phyloP scores from a whole-genome alignment of 345 rosid genomes.

The Hevea brasiliensis region DNA sequence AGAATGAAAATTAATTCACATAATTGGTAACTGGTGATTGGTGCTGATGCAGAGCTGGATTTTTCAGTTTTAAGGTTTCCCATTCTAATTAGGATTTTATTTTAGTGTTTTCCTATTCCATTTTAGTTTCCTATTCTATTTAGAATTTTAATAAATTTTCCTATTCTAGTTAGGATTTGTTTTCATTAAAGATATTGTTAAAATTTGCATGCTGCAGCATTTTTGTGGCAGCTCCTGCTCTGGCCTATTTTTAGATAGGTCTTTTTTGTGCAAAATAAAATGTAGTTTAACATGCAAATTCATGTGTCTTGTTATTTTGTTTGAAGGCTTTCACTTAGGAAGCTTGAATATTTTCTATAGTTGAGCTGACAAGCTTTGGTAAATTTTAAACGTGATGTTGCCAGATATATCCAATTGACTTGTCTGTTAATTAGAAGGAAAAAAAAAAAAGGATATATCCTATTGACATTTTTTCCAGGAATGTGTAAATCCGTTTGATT shows the following conservation, averaged over 20 bases:
- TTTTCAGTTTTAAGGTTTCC: too few relatives aligned
- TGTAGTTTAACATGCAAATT: neutral
- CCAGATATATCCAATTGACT: neutral
- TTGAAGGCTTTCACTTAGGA: neutral
- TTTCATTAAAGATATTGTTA: too few relatives aligned
- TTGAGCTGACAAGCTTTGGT: neutral
- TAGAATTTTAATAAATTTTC: too few relatives aligned
- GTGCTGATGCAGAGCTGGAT: too few relatives aligned
- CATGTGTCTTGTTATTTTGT: neutral
- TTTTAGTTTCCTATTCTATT: too few relatives aligned
- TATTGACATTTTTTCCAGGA: conserved; percentile 46
- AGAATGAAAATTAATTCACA: too few relatives aligned
- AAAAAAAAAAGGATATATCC: neutral
- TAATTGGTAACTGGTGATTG: too few relatives aligned
- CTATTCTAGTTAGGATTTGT: too few relatives aligned
- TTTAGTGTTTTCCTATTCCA: too few relatives aligned
- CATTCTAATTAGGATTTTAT: too few relatives aligned
- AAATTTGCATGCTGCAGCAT: neutral
- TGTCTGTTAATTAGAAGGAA: neutral
- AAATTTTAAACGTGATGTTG: neutral
- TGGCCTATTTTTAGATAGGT: neutral
- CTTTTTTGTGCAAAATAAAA: neutral
- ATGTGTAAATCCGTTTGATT: conserved; percentile 84
- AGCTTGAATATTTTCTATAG: neutral
- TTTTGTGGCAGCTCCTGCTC: neutral